Percentiles rank a stretch among this genome's conserved stretches.
These are phyloP conservation scores for Eutypa lata DNA, from an alignment of 2,329 filamentous ascomycete species.

Conservation along the genomic window DNA sequence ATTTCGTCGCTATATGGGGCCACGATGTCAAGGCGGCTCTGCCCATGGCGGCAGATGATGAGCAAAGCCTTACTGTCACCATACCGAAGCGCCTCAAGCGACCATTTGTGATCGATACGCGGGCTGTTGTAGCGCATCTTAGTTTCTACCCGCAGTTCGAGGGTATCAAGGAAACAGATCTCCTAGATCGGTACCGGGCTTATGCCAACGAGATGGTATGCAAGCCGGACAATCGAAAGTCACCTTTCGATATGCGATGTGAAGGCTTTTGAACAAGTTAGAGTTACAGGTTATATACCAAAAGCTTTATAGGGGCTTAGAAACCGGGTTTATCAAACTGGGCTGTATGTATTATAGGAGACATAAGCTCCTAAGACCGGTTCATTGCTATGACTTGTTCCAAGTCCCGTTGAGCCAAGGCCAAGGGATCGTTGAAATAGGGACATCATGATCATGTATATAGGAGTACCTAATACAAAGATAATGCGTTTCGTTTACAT, in stretches of 20 bases:
- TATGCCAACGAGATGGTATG: slow-evolving; percentile 54
- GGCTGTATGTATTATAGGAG: no score
- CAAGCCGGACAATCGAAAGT: slow-evolving; percentile 12
- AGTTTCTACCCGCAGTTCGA: slow-evolving; percentile 41
- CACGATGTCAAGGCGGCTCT: slow-evolving; percentile 46
- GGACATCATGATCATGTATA: no score
- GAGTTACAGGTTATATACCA: background rate
- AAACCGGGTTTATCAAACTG: no score
- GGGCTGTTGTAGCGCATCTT: slow-evolving; percentile 52
- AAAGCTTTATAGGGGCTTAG: no score
- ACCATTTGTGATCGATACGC: slow-evolving; percentile 49
- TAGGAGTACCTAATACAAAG: no score
- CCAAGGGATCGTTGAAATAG: no score
- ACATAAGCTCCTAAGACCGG: no score
- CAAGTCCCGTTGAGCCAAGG: no score
- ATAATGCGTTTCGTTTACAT: no score
- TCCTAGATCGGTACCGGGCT: slow-evolving; percentile 49
- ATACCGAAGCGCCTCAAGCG: slow-evolving; percentile 36
- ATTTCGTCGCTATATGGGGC: slow-evolving; percentile 53
- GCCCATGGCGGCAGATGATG: slow-evolving; percentile 42
- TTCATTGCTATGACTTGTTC: no score
- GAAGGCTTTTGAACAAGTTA: slow-evolving; percentile 2
- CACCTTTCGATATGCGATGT: slow-evolving; percentile 16
- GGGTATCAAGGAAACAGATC: slow-evolving; percentile 47
- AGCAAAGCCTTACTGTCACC: slow-evolving; percentile 41